phyloP scores from a whole-genome alignment of 2,329 filamentous ascomycete species.

The Rachicladosporium sp. region DNA sequence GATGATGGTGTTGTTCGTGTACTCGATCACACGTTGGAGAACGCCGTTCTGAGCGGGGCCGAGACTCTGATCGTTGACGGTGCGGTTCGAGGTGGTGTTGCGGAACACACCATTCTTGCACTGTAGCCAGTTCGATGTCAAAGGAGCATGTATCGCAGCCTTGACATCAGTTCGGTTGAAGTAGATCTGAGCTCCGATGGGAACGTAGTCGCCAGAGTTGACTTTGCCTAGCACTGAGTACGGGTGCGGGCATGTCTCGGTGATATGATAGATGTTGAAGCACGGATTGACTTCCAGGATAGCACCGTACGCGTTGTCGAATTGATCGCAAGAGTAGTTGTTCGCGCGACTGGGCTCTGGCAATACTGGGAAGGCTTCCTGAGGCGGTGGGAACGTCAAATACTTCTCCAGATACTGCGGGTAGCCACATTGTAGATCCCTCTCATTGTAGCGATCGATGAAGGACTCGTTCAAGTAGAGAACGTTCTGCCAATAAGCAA shows the following conservation, averaged over 20 bases:
- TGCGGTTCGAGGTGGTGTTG: constrained; percentile 9
- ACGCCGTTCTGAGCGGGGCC: constrained; percentile 27
- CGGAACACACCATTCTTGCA: constrained; percentile 11
- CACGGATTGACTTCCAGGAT: constrained; percentile 26
- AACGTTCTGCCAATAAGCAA: constrained; percentile 28
- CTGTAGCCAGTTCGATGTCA: constrained; percentile 2
- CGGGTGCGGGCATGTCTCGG: constrained; percentile 16
- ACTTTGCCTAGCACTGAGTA: constrained; percentile 9
- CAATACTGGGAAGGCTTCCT: constrained; percentile 17
- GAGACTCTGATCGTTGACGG: constrained; percentile 22
- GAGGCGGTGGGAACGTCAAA: constrained; percentile 24
- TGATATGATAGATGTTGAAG: constrained; percentile 24
- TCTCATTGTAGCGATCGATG: constrained; percentile 23
- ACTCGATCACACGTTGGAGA: constrained; percentile 37
- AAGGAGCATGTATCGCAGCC: constrained; percentile 3
- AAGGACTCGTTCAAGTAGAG: constrained; percentile 33
- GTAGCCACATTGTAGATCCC: constrained; percentile 26
- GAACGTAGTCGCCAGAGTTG: constrained; percentile 5
- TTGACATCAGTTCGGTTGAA: constrained; percentile 7
- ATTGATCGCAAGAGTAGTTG: constrained; percentile 27
- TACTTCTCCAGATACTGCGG: constrained; percentile 38
- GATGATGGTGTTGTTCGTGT: constrained; percentile 40
- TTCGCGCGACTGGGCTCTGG: constrained; percentile 13
- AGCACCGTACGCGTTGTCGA: constrained; percentile 27
- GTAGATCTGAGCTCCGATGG: constrained; percentile 30